phyloP scores from a whole-genome alignment of 78 protist species.

The Bigelowiella natans region DNA sequence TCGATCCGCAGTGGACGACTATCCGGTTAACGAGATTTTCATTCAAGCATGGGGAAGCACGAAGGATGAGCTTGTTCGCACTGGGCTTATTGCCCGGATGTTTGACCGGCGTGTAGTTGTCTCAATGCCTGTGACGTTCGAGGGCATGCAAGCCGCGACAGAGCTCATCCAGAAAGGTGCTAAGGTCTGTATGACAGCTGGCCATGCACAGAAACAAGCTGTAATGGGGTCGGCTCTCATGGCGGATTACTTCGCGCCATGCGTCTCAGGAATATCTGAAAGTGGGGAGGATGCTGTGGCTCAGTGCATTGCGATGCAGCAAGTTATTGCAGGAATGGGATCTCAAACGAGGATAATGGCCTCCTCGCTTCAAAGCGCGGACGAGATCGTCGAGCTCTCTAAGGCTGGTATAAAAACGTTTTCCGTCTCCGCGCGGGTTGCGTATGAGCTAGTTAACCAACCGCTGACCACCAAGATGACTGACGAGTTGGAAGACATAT shows the following conservation, averaged over 20 bases:
- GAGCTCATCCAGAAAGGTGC: background rate
- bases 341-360: background rate
- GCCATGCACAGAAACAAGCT: background rate
- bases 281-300: background rate
- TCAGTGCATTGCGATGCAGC: background rate
- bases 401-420: background rate
- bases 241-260: background rate
- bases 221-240: background rate
- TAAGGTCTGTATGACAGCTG: background rate
- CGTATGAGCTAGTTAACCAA: background rate
- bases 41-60: background rate
- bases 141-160: background rate
- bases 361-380: background rate
- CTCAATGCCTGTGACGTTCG: background rate
- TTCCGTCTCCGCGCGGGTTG: background rate
- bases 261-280: background rate
- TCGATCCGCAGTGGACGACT: background rate
- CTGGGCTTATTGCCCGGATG: background rate
- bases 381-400: background rate
- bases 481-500: background rate
- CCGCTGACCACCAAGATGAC: background rate
- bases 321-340: background rate
- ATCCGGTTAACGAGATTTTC: background rate
- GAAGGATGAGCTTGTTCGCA: background rate
- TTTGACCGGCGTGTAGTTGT: background rate